Evolutionary conservation across 306 rosid genomes (phyloP), one percentile per base, ranked within the genome.

Genomic region (Ziziphus jujuba): DNA sequence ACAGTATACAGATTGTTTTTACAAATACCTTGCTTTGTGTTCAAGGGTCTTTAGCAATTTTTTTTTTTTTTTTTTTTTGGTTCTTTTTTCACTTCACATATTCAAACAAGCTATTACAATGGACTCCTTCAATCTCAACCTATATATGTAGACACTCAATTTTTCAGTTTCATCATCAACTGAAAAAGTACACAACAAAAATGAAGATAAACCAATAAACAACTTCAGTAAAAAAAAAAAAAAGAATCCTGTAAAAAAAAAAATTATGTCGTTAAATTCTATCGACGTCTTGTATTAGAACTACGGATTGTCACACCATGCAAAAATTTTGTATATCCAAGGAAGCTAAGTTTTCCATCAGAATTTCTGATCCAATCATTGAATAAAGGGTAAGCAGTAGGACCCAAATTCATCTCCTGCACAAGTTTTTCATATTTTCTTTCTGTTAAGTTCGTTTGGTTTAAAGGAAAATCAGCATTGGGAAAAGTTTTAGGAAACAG

Each of bases 331-430:
- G 97, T 85, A 51, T 78, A 90, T 76, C 98, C 98, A 33, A 80
- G 82, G 70, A 81, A 78, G 81, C 95, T 84, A 67, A 93, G 97
- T 80, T 93, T 93, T 61, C 93, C 86, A 44, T 93, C 98, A 0
- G 91, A 76, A 71, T 67, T 80, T 79, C 95, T 79, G 82, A 91
- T 90, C 98, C 98, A 92, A 48, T 92, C 96, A 19, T 78, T 80
- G 75, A 93, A 82, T 60, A 86, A 63, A n/a, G 87, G 33, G 69
- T 84, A 79, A 56, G 93, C 84, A 55, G 92, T 78, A 31, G 96
- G 90, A 48, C 93, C 84, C 77, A 92, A 52, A 81, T 67, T 90
- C 97, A 92, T 83, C 65, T 92, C 98, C 98, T 92, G 91, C 63
- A 79, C n/a, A 74, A 28, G 50, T 72, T 72, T 53, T 57, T 35